Percentiles rank a stretch among this genome's conserved stretches.
phyloP scores from a whole-genome alignment of 2,329 filamentous ascomycete species.

The Aspergillus ochraceus region DNA sequence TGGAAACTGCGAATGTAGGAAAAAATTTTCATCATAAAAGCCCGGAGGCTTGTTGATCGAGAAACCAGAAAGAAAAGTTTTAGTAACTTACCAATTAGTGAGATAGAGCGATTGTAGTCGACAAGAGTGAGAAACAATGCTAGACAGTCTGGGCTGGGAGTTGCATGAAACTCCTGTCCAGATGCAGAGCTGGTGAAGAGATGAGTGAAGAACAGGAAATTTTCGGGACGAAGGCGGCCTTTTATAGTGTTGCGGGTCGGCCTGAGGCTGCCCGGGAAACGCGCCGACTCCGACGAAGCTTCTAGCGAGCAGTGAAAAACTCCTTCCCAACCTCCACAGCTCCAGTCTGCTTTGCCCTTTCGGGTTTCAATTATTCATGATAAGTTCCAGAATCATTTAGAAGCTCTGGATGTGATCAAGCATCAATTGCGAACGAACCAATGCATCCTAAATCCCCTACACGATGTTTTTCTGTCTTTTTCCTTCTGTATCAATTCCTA shows the following conservation, averaged over 20 bases:
- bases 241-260: conserved; percentile 30
- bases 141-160: conserved; percentile 2
- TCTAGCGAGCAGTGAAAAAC: conserved; percentile 25
- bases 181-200: background rate
- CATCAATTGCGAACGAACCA: background rate
- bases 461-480: background rate
- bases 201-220: conserved; percentile 22
- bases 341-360: background rate
- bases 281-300: conserved; percentile 26
- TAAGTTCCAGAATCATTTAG: background rate
- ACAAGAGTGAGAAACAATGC: background rate
- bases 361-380: conserved; percentile 4
- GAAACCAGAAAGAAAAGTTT: conserved; percentile 10
- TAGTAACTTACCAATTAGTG: conserved; percentile 23
- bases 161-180: conserved; percentile 8
- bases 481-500: background rate
- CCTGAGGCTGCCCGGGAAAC: conserved; percentile 35
- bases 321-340: conserved; percentile 9
- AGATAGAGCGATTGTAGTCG: background rate
- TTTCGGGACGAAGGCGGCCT: conserved; percentile 22
- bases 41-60: conserved; percentile 17
- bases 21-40: conserved; percentile 43
- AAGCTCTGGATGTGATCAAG: background rate
- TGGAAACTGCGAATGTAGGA: conserved; percentile 47
- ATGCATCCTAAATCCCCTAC: background rate